Evolutionary conservation across 345 rosid species (phyloP).

Genomic region (Syzygium aqueum): DNA sequence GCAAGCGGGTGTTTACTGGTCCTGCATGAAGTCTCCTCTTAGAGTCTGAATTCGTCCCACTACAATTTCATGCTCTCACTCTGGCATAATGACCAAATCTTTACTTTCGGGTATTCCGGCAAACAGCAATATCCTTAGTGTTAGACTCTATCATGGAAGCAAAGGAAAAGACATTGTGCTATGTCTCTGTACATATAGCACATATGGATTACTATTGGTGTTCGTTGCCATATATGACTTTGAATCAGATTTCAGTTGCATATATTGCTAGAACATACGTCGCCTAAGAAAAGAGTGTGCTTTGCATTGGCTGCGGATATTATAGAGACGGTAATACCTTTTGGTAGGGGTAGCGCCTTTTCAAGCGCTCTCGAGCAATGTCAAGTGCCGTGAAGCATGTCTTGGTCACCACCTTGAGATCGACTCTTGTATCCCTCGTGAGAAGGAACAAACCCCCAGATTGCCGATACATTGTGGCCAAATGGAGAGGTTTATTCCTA

Average conservation of each 20-base stretch:
- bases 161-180: no score
- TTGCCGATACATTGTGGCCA: neutral
- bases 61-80: neutral
- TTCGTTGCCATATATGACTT: neutral
- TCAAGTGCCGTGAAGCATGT: neutral
- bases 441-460: neutral
- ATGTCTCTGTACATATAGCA: no score
- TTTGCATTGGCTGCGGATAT: neutral
- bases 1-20: neutral
- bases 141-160: no score
- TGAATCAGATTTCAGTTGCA: neutral
- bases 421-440: neutral
- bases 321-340: neutral
- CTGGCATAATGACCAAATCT: neutral
- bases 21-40: neutral
- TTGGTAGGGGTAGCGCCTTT: neutral
- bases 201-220: no score
- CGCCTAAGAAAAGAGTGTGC: neutral
- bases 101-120: neutral
- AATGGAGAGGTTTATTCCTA: neutral
- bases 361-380: neutral
- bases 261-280: neutral
- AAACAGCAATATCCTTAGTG: neutral
- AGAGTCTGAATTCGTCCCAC: neutral
- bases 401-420: neutral